These are phyloP conservation scores for Mikania micrantha DNA, from an alignment of 129 eudicot species.

Conservation along the genomic window DNA sequence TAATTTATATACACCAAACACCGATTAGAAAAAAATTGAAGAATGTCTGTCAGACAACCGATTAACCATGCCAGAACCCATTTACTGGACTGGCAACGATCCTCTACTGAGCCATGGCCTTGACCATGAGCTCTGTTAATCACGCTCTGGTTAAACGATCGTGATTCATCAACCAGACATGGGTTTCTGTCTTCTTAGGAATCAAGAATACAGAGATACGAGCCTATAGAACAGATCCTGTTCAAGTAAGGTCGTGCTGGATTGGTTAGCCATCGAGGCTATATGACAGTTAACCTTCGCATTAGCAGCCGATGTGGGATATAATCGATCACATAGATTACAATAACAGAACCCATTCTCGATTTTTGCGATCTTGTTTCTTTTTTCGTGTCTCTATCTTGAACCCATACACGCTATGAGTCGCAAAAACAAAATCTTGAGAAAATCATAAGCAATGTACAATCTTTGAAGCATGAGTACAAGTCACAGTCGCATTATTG, in stretches of 20 bases:
- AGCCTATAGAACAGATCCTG: constrained; percentile 50
- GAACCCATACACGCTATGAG: too few species aligned
- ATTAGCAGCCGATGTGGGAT: not conserved
- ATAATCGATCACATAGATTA: too few species aligned
- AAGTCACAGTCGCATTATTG: not conserved
- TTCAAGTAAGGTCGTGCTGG: constrained; percentile 73
- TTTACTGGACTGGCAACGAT: constrained; percentile 10
- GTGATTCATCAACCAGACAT: constrained; percentile 19
- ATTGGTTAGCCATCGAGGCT: not conserved
- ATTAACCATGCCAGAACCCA: constrained; percentile 14
- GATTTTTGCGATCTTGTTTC: too few species aligned
- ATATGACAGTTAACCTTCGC: not conserved
- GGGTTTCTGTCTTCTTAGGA: constrained; percentile 61
- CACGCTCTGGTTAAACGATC: constrained; percentile 32
- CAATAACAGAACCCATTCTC: too few species aligned
- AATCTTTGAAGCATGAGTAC: not conserved
- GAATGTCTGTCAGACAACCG: constrained; percentile 20
- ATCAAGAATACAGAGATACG: constrained; percentile 81
- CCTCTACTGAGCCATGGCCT: not conserved
- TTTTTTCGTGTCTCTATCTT: too few species aligned
- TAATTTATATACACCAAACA: too few species aligned
- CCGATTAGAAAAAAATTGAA: too few species aligned
- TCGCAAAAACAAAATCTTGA: too few species aligned
- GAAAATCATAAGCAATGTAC: not conserved
- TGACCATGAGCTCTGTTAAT: too few species aligned